Percentiles rank a stretch among this genome's conserved stretches.
Evolutionary conservation across 371 early-diverging fungal genomes (phyloP).

Genomic region (Mortierella sp.): DNA sequence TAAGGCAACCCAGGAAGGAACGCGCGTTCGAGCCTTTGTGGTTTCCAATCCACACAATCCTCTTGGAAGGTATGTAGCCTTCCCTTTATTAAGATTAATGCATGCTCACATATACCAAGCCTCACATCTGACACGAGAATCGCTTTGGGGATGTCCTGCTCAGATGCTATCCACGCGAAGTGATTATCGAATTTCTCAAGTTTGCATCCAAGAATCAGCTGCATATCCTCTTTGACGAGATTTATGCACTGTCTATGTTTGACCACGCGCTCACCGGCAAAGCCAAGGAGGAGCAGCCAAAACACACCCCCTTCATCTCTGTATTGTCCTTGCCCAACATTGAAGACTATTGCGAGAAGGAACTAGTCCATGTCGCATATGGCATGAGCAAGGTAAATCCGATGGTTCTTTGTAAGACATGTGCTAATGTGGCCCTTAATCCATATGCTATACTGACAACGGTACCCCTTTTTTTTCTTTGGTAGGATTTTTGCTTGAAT

Average conservation of each 20-base stretch:
- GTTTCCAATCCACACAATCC: slow-evolving; percentile 83
- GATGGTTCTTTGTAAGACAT: background rate
- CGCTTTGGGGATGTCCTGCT: too few relatives aligned
- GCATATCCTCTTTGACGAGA: slow-evolving; percentile 85
- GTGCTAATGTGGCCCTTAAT: background rate
- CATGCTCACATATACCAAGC: too few relatives aligned
- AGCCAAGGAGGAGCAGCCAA: slow-evolving; percentile 40
- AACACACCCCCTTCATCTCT: slow-evolving; percentile 62
- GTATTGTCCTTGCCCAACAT: slow-evolving; percentile 68
- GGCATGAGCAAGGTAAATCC: slow-evolving; percentile 73
- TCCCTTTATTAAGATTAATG: too few relatives aligned
- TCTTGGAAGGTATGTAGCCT: slow-evolving; percentile 59
- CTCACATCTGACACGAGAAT: too few relatives aligned
- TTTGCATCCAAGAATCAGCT: slow-evolving; percentile 75
- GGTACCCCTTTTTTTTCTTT: background rate
- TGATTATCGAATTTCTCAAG: slow-evolving; percentile 65
- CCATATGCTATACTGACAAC: background rate
- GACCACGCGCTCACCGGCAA: slow-evolving; percentile 48
- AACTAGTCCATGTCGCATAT: slow-evolving; percentile 77
- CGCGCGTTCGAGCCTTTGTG: slow-evolving; percentile 64
- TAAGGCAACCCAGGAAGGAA: slow-evolving; percentile 54
- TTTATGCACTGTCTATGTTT: slow-evolving; percentile 83
- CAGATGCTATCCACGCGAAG: slow-evolving; percentile 63
- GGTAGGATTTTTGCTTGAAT: slow-evolving; percentile 76
- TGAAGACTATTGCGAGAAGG: slow-evolving; percentile 70